Conservation (phyloP, 2,329 filamentous ascomycete species). For the Alternaria infectoria region DNA sequence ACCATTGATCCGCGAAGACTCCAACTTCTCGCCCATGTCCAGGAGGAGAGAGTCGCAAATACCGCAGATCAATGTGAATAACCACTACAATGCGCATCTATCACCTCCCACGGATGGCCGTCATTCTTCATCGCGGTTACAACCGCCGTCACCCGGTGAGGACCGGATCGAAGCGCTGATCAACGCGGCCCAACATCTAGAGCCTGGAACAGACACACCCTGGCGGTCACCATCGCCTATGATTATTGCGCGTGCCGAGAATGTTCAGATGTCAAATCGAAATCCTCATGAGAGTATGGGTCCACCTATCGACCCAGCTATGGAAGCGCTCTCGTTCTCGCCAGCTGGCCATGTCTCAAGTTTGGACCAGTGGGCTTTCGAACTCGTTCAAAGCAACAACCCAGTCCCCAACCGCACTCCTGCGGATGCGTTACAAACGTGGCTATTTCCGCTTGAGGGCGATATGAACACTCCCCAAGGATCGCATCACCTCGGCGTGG, state of each 20-base stretch:
- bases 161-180: constrained; percentile 47
- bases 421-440: constrained; percentile 45
- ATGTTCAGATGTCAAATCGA: constrained; percentile 30
- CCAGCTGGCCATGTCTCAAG: constrained; percentile 43
- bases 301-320: constrained; percentile 47
- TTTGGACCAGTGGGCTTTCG: constrained; percentile 48
- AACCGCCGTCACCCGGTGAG: constrained; percentile 37
- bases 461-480: constrained; percentile 35
- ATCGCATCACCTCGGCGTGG: constrained; percentile 39
- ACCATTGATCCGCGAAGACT: constrained; percentile 32
- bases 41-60: constrained; percentile 33
- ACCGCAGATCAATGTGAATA: constrained; percentile 27
- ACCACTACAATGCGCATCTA: constrained; percentile 21
- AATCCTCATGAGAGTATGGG: constrained; percentile 42
- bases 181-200: constrained; percentile 47
- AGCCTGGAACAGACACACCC: constrained; percentile 39
- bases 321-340: constrained; percentile 45
- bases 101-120: constrained; percentile 18
- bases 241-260: constrained; percentile 33
- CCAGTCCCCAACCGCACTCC: constrained; percentile 45
- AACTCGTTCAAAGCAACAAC: constrained; percentile 46
- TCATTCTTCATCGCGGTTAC: constrained; percentile 17
- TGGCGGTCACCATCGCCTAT: constrained; percentile 45
- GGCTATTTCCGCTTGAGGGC: constrained; percentile 45
- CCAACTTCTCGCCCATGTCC: constrained; percentile 34